These are phyloP conservation scores for Fusarium kyushuense DNA, from an alignment of 2,329 filamentous ascomycete species.

Conservation along the genomic window DNA sequence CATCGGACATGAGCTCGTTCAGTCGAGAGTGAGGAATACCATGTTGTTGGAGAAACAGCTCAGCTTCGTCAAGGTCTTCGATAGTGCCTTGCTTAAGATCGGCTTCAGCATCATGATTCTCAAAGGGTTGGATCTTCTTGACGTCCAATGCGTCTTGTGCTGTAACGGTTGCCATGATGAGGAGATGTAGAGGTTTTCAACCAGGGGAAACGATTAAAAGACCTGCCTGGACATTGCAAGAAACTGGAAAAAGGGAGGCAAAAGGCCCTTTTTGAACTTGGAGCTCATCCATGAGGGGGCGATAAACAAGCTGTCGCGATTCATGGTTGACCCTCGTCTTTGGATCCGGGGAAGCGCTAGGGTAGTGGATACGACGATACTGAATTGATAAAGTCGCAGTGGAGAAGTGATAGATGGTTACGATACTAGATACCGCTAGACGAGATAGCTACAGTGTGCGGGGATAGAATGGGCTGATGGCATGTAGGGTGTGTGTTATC, in stretches of 20 bases:
- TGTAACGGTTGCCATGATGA: constrained; percentile 37
- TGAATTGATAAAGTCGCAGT: constrained; percentile 20
- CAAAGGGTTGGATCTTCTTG: constrained; percentile 40
- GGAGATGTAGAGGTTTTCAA: background rate
- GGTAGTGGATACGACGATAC: constrained; percentile 10
- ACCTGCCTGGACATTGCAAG: background rate
- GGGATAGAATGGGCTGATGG: constrained; percentile 24
- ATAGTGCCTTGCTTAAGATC: constrained; percentile 43
- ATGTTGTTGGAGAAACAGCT: constrained; percentile 46
- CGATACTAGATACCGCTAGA: constrained; percentile 38
- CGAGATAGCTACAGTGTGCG: constrained; percentile 24
- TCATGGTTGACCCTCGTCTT: constrained; percentile 21
- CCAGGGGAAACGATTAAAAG: background rate
- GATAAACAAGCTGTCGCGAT: constrained; percentile 24
- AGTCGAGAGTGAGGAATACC: constrained; percentile 43
- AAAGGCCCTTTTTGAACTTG: constrained; percentile 35
- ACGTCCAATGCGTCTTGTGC: constrained; percentile 37
- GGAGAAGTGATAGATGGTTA: constrained; percentile 8
- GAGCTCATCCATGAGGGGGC: background rate
- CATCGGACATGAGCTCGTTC: constrained; percentile 44
- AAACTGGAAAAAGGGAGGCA: constrained; percentile 5
- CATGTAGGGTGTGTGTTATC: constrained; percentile 14
- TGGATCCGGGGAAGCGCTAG: constrained; percentile 41
- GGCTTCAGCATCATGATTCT: constrained; percentile 42
- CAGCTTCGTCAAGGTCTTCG: constrained; percentile 47